Base-by-base conservation (phyloP, 306 rosid species). In the Vicia faba region DNA sequence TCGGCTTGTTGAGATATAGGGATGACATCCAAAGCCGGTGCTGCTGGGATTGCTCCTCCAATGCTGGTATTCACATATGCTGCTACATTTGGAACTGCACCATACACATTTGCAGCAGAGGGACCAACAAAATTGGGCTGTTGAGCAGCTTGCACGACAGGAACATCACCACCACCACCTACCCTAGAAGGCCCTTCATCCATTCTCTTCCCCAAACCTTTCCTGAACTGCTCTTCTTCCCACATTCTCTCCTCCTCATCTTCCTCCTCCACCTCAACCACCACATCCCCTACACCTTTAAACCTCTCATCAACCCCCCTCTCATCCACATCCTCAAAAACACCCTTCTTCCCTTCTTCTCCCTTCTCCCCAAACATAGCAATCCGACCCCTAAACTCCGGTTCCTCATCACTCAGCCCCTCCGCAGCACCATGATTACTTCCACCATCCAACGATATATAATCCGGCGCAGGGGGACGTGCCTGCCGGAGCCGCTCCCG, bases 161-260 rank as follows among this genome's bases (percentile, higher is more conserved):
- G 71, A 70, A 80, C 83, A 66, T 78, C 81, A 61, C 31, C 51
- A 38, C 64, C 70, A 48, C 61, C 75, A 46, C 48, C 75, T 16
- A 61, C 93, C 79, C 96, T 79, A 59, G 68, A 62, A 72, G 87
- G 19, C 45, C 96, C 92, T 69, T 93, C 91, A 75, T 89, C 98
- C 86, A 83, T 81, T 71, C 95, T 86, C 85, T 93, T 93, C 73
- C 98, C 98, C 80, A 93, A 67, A 3, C 96, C 98, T 84, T 93
- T 93, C 78, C 96, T 81, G 68, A 93, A 79, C 84, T 93, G 98
- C 75, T 88, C 98, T 35, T 88, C 95, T 73, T 93, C 98, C 98
- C 98, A 93, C 80, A 87, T 70, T 56, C 81, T 88, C 79, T 92
- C 92, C 76, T 89, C 98, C 48, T 93, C 97, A 0, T 89, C 96